Percentiles rank a stretch among this genome's conserved stretches.
phyloP scores from a whole-genome alignment of 257 asterid species.

The Ajuga chamaepitys region DNA sequence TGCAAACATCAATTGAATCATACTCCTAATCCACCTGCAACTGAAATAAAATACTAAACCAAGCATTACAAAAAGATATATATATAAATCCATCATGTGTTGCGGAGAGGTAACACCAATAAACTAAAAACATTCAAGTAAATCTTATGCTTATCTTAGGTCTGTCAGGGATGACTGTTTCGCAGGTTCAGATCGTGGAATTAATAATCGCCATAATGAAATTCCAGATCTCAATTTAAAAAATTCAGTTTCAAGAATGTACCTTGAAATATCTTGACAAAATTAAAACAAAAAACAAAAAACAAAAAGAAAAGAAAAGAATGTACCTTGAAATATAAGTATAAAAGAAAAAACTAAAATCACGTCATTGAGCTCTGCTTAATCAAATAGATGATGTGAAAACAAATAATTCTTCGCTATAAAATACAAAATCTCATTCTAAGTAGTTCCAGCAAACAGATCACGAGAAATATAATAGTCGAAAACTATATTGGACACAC shows the following conservation, averaged over 20 bases:
- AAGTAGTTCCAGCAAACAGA: slow-evolving; percentile 17
- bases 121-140: background rate
- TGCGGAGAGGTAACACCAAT: slow-evolving; percentile 3
- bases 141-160: background rate
- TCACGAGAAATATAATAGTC: slow-evolving; percentile 1
- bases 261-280: background rate
- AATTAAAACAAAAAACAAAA: background rate
- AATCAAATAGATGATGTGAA: background rate
- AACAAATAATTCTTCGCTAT: background rate
- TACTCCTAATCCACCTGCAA: background rate
- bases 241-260: slow-evolving; percentile 13
- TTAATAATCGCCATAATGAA: too few relatives aligned
- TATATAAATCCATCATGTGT: background rate
- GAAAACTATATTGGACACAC: background rate
- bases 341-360: background rate
- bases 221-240: slow-evolving; percentile 1
- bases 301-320: too few relatives aligned
- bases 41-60: background rate
- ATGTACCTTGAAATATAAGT: too few relatives aligned
- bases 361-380: background rate
- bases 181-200: too few relatives aligned
- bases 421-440: background rate
- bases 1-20: background rate
- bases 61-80: background rate
- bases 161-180: background rate